Base-by-base conservation (phyloP, 1,139 yeast species). In the Lodderomyces pseudojiufengensis region DNA sequence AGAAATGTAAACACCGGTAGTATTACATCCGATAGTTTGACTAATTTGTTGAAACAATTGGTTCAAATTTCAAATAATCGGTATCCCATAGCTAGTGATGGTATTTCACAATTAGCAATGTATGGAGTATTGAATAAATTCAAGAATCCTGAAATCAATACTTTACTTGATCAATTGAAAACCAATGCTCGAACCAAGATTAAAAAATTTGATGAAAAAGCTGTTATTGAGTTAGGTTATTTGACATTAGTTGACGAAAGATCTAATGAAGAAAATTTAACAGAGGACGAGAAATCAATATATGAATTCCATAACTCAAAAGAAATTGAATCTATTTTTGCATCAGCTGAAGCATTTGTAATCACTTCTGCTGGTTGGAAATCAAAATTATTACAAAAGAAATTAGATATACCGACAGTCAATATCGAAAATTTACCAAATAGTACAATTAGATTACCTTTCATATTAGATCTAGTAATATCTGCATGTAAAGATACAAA, bases 341-440 rank as follows among this genome's bases (percentile, higher is more conserved):
- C 90, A 0, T 73, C 82, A 36, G 97, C 97, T 39, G 97, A 92
- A 55, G 92, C 95, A 0, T 61, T 88, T 20, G 71, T 86, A 24
- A 65, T 86, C 13, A 52, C 82, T 5, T 79, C 86, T 0, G 71
- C 80, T 20, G 96, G 97, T 0, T 85, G 95, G 95, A 54, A 69
- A 2, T 81, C 95, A 0, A 70, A 65, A 18, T 69, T 72, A 11
- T 61, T 87, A 43, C 57, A 59, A 28, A 65, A 75, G 29, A 60
- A 69, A 18, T 46, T 78, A 25, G 90, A 83, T 52, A 64, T 81
- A 11, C 71, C 61, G 37, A 70, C 26, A 2, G 61, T 11, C 58
- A 48, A 16, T 21, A 14, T 47, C 9, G 35, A 41, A 9, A 56
- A 48, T 31, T 43, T 59, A 6, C 56, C 59, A 0, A 24, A 32